Evolutionary conservation across 2,329 filamentous ascomycete genomes (phyloP), one percentile per base, ranked within the genome.

Genomic region (Trichoderma oligosporum): DNA sequence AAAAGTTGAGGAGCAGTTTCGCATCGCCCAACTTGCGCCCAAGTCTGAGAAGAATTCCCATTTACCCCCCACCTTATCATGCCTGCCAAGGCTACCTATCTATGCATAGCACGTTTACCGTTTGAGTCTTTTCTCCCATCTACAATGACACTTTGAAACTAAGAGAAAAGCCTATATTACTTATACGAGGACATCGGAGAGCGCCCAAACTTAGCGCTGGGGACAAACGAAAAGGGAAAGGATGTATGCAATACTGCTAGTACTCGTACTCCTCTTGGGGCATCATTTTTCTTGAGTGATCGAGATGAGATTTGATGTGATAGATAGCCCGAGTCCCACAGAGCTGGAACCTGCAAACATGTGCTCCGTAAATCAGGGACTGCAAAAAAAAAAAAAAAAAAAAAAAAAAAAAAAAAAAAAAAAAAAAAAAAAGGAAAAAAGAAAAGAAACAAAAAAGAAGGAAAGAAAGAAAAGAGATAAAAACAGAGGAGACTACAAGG

Each of bases 151-250:
- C 25, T 27, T 44, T 35, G 49, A 44, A 44, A 53, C 38, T 44
- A 29, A 27, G 27, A 44, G 35, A 44, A 53, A 27, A 44, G 27
- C 49, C 49, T 44, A 35, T 53, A 44, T 24, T 48, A 25, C 29
- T 53, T 44, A 44, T 53, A 53, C 49, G 49, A 44, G 38, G 38
- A 25, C 45, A 36, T 48, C 45, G 16, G 45, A 48, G 29, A 22
- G 14, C n/a, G n/a, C n/a, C n/a, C n/a, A n/a, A n/a, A 25, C 16
- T 33, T 52, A 41, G 48, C 48, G 48, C 48, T 52, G 16, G 25
- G 25, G n/a, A n/a, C n/a, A n/a, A n/a, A 27, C 31, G 39, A n/a
- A 45, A 33, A 27, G 11, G 18, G 51, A 4, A 31, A 44, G 18
- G 3, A 22, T n/a, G n/a, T n/a, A n/a, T n/a, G n/a, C n/a, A n/a